Conservation (phyloP, 495 filamentous ascomycete species). For the Hypoxylon fragiforme region DNA sequence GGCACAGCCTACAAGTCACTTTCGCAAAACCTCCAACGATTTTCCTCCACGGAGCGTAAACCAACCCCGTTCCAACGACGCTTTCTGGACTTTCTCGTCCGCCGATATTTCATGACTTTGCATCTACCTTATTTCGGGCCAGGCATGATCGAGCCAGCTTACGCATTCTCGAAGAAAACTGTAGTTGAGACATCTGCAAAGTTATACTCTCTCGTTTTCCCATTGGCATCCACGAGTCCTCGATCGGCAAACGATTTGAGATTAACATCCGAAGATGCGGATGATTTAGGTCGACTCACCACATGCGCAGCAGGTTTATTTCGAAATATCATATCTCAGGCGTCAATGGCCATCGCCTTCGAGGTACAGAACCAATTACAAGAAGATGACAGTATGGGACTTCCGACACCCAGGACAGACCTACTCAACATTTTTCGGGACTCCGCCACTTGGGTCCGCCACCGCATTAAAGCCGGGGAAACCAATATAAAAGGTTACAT, state of each 20-base stretch:
- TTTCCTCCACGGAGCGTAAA: constrained; percentile 14
- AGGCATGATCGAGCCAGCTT: constrained; percentile 44
- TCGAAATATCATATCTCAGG: constrained; percentile 45
- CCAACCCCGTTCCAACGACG: constrained; percentile 44
- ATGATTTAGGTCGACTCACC: constrained; percentile 44
- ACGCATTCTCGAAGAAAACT: constrained; percentile 54
- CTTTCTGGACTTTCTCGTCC: constrained; percentile 48
- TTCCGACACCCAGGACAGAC: constrained; percentile 49
- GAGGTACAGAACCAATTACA: constrained; percentile 55
- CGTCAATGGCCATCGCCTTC: constrained; percentile 46
- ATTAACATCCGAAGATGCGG: constrained; percentile 7
- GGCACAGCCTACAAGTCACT: constrained; percentile 43
- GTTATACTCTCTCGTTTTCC: constrained; percentile 50
- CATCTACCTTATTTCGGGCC: constrained; percentile 52
- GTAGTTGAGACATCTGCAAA: constrained; percentile 55
- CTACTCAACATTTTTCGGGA: constrained; percentile 52
- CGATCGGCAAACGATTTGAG: constrained; percentile 2
- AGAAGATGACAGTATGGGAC: constrained; percentile 53
- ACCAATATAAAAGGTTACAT: constrained; percentile 62
- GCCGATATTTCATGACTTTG: constrained; percentile 50
- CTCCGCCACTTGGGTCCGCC: constrained; percentile 47
- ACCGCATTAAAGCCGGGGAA: constrained; percentile 52
- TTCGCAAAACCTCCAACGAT: constrained; percentile 44
- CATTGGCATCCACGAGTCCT: constrained; percentile 32
- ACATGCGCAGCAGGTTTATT: constrained; percentile 48